Conservation (phyloP, 202 grass and related monocot genomes). For the Hordeum pubiflorum region DNA sequence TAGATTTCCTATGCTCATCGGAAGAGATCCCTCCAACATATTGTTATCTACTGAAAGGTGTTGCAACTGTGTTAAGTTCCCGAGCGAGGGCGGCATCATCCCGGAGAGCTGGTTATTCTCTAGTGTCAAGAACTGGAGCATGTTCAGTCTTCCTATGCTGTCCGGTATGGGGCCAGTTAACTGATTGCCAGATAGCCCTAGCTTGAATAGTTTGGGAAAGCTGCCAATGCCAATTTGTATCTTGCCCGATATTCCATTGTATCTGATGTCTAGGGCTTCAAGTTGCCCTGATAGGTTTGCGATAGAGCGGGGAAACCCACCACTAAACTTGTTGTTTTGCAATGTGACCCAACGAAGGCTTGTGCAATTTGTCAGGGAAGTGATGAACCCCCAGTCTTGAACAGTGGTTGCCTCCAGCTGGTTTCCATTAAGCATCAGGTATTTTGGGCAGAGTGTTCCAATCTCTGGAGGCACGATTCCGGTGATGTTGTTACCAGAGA, state of each 20-base stretch:
- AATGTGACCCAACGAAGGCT: background rate
- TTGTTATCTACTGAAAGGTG: background rate
- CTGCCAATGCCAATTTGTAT: constrained; percentile 33
- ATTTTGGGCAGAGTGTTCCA: constrained; percentile 6
- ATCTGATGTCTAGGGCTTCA: background rate
- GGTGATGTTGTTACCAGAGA: constrained; percentile 16
- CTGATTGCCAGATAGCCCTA: constrained; percentile 11
- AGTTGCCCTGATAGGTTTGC: constrained; percentile 33
- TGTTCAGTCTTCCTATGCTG: constrained; percentile 10
- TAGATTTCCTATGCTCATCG: constrained; percentile 21
- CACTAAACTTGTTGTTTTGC: constrained; percentile 15
- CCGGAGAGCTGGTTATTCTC: constrained; percentile 27
- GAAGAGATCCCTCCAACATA: constrained; percentile 25
- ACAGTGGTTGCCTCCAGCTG: constrained; percentile 7
- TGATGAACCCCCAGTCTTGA: constrained; percentile 28
- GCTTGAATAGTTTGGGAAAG: background rate
- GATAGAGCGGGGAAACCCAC: constrained; percentile 10
- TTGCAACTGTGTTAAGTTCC: background rate
- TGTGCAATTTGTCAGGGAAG: constrained; percentile 32
- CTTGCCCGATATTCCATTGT: constrained; percentile 22
- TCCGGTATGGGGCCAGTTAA: constrained; percentile 31
- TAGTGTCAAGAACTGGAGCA: constrained; percentile 15
- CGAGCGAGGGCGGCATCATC: constrained; percentile 15
- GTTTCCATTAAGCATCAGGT: constrained; percentile 2
- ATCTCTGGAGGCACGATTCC: constrained; percentile 11